Evolutionary conservation across 345 rosid species (phyloP).

Genomic region (Gossypium bickii): DNA sequence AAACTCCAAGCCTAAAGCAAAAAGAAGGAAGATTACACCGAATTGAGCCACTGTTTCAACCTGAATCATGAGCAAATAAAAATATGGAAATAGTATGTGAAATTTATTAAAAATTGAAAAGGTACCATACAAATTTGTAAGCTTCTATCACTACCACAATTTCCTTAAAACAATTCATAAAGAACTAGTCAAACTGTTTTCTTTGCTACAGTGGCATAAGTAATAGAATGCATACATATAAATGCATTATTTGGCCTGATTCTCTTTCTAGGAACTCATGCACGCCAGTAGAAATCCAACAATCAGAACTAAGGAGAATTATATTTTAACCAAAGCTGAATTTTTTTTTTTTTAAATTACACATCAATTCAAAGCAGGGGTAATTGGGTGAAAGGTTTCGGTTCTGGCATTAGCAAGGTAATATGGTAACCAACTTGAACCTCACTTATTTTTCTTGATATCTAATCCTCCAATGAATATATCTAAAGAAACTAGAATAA

Average conservation of each 20-base stretch:
- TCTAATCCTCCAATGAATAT: not conserved
- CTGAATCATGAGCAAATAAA: slow-evolving; percentile 32
- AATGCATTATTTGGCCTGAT: not conserved
- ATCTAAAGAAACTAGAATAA: not conserved
- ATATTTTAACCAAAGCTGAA: not conserved
- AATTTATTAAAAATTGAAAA: not conserved
- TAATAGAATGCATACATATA: not conserved
- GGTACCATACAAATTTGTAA: not conserved
- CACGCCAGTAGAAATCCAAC: not conserved
- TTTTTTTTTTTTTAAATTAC: not conserved
- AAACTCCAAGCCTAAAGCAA: slow-evolving; percentile 89
- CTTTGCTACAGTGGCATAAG: not conserved
- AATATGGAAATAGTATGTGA: not conserved
- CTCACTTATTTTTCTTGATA: not conserved
- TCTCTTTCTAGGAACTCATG: not conserved
- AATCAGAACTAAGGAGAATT: not conserved
- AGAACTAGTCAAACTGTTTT: not conserved
- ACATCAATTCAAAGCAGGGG: not conserved
- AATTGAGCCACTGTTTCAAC: slow-evolving; percentile 98
- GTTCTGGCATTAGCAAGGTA: not conserved
- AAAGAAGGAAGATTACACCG: slow-evolving; percentile 95
- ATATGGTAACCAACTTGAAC: not conserved
- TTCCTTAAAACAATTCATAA: not conserved
- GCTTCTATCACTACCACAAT: not conserved
- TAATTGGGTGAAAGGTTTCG: not conserved